Percentiles rank a stretch among this genome's conserved stretches.
Conservation (phyloP, 495 filamentous ascomycete genomes). For the Neurospora terricola region DNA sequence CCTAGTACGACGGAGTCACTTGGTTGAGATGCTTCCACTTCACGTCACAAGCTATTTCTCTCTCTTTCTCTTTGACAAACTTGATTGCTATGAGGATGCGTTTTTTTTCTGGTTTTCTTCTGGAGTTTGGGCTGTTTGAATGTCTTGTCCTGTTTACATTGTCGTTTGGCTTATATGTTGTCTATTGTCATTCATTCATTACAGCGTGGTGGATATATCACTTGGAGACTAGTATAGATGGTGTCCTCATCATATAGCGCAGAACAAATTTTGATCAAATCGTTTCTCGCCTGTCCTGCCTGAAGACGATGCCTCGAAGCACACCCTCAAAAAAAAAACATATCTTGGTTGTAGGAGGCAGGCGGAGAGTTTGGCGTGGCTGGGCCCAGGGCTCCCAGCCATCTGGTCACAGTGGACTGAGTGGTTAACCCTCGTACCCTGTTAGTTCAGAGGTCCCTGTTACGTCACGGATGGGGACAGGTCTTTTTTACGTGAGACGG, state of each 20-base stretch:
- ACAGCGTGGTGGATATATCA: not conserved
- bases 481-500: constrained; percentile 6
- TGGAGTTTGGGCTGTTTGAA: constrained; percentile 7
- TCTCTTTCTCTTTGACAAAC: not conserved
- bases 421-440: not conserved
- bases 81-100: not conserved
- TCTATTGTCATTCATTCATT: not conserved
- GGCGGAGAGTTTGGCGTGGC: not conserved
- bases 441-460: not conserved
- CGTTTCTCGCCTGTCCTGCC: not conserved
- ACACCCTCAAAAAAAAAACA: not conserved
- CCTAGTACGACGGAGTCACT: not conserved
- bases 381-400: not conserved
- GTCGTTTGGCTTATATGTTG: not conserved
- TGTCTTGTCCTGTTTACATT: constrained; percentile 1
- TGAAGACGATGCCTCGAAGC: not conserved
- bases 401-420: not conserved
- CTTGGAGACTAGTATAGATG: not conserved
- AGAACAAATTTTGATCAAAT: not conserved
- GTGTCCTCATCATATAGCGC: not conserved
- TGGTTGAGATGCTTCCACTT: not conserved
- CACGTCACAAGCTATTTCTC: not conserved
- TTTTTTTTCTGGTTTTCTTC: constrained; percentile 2
- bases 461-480: not conserved
- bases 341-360: not conserved